Percentiles rank a stretch among this genome's conserved stretches.
Evolutionary conservation across 2,329 filamentous ascomycete species (phyloP).

Genomic region (Diplodia scrobiculata): DNA sequence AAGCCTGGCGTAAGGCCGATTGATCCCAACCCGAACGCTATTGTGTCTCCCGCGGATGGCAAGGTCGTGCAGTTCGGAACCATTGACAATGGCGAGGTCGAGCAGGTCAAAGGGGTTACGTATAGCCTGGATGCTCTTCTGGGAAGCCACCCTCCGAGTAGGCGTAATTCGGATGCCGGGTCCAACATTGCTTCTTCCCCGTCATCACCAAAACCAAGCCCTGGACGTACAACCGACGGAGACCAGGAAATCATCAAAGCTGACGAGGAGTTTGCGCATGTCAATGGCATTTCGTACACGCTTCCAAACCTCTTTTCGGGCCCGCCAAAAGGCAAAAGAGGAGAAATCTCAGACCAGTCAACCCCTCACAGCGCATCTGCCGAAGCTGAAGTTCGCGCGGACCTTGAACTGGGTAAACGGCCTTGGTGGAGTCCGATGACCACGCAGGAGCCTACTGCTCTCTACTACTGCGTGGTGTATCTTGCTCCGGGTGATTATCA

Average conservation of each 20-base stretch:
- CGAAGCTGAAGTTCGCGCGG: constrained; percentile 79
- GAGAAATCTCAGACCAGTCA: constrained; percentile 71
- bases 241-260: constrained; percentile 69
- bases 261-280: constrained; percentile 87
- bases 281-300: constrained; percentile 96
- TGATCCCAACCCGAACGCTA: constrained; percentile 74
- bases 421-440: constrained; percentile 52
- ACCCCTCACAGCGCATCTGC: constrained; percentile 67
- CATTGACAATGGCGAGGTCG: constrained; percentile 91
- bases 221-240: constrained; percentile 38
- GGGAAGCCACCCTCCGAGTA: constrained; percentile 53
- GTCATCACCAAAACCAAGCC: constrained; percentile 43
- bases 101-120: constrained; percentile 98
- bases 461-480: constrained; percentile 96
- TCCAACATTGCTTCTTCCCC: constrained; percentile 42
- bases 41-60: constrained; percentile 88
- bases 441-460: constrained; percentile 59
- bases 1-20: constrained; percentile 86
- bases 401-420: constrained; percentile 69
- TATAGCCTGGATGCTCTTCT: constrained; percentile 93
- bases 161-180: constrained; percentile 51
- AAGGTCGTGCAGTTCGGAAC: constrained; percentile 87
- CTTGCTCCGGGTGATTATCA: constrained; percentile 97
- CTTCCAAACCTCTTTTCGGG: constrained; percentile 85
- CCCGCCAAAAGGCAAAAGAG: constrained; percentile 49